Evolutionary conservation across 108 stramenopile species (phyloP).

Genomic region (Skeletonema menzelii): DNA sequence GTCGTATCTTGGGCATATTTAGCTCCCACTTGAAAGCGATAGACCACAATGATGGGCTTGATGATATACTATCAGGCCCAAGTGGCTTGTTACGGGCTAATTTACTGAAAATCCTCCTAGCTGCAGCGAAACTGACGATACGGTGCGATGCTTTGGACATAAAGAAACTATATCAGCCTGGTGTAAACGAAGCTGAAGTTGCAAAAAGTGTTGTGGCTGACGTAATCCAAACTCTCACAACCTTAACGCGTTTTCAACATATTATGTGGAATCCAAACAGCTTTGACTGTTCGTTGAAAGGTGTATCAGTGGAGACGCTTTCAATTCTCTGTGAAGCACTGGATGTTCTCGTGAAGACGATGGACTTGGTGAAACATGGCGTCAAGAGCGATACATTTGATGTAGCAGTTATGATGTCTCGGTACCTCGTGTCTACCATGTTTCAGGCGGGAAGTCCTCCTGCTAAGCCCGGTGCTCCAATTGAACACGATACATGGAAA

Average conservation of each 20-base stretch:
- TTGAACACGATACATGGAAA: neutral
- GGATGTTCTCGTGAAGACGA: conserved; percentile 20
- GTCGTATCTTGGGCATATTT: conserved; percentile 23
- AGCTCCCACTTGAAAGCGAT: conserved; percentile 20
- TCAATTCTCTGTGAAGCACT: conserved; percentile 20
- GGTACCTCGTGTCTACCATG: conserved; percentile 24
- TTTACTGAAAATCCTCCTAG: conserved; percentile 23
- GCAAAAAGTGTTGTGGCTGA: conserved; percentile 12
- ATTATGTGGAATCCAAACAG: conserved; percentile 26
- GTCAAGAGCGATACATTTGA: conserved; percentile 1
- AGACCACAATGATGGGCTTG: conserved; percentile 30
- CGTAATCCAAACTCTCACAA: conserved; percentile 20
- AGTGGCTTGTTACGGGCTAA: conserved; percentile 6
- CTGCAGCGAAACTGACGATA: conserved; percentile 13
- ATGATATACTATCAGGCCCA: conserved; percentile 17
- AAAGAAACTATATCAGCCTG: conserved; percentile 24
- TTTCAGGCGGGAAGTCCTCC: conserved; percentile 14
- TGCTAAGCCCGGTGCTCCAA: neutral
- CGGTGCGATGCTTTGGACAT: conserved; percentile 16
- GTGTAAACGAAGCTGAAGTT: conserved; percentile 14
- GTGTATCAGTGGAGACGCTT: conserved; percentile 21
- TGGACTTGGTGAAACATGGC: conserved; percentile 1
- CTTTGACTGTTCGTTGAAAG: conserved; percentile 31
- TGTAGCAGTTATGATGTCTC: conserved; percentile 10
- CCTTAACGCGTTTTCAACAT: conserved; percentile 39